These are phyloP conservation scores for Centella asiatica DNA, from an alignment of 129 eudicot genomes.

Conservation along the genomic window DNA sequence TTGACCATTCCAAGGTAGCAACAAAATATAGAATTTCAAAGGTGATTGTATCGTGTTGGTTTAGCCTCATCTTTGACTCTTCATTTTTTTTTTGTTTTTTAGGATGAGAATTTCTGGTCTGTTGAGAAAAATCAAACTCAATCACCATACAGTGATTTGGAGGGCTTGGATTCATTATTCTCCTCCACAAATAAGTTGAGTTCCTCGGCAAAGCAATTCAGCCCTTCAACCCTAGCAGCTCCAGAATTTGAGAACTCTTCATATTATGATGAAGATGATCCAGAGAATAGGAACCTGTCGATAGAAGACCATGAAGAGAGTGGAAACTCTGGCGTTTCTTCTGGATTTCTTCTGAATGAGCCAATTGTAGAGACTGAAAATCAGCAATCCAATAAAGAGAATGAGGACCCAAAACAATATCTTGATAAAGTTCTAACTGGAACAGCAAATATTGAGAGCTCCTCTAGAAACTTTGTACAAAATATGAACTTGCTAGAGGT, in stretches of 20 bases:
- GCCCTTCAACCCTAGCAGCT: constrained; percentile 15
- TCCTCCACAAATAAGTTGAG: constrained; percentile 14
- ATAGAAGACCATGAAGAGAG: constrained; percentile 3
- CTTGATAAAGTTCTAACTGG: constrained; percentile 17
- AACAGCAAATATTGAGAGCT: constrained; percentile 1
- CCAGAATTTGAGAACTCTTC: constrained; percentile 15
- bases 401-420: constrained; percentile 8
- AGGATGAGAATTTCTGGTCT: constrained; percentile 36
- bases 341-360: background rate
- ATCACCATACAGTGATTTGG: constrained; percentile 23
- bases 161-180: constrained; percentile 19
- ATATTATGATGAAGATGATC: constrained; percentile 17
- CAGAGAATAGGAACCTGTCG: constrained; percentile 16
- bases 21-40: background rate
- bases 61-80: background rate
- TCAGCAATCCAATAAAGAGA: background rate
- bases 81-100: background rate
- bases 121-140: constrained; percentile 15
- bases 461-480: constrained; percentile 1
- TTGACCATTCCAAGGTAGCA: background rate
- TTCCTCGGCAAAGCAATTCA: constrained; percentile 13
- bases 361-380: constrained; percentile 4
- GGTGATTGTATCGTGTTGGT: constrained; percentile 22
- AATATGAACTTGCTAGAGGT: background rate
- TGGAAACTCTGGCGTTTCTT: constrained; percentile 18